Percentiles rank a stretch among this genome's conserved stretches.
These are phyloP conservation scores for Trichoderma semiorbis DNA, from an alignment of 2,329 filamentous ascomycete genomes.

Conservation along the genomic window DNA sequence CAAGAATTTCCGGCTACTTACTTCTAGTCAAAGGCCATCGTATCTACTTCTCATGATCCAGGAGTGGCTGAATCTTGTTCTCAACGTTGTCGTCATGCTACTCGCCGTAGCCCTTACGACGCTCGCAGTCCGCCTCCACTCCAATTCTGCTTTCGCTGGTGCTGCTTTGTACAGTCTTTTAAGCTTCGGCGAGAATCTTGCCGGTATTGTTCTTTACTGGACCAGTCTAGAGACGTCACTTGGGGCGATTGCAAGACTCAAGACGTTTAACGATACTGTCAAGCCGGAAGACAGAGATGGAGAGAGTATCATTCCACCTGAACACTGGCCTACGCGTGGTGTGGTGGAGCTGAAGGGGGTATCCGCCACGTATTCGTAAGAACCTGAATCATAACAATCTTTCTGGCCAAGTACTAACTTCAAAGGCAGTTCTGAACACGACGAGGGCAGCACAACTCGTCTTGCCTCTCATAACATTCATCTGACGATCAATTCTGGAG, in stretches of 20 bases:
- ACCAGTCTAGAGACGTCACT: background rate
- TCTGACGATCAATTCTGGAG: background rate
- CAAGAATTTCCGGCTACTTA: background rate
- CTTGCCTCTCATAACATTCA: background rate
- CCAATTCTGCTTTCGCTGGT: background rate
- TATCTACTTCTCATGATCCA: background rate
- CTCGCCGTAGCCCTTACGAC: background rate
- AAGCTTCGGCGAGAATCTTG: background rate
- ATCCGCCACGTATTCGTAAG: background rate
- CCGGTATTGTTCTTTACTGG: background rate
- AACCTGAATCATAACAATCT: background rate
- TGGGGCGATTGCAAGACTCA: background rate
- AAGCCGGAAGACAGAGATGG: background rate
- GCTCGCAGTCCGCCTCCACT: background rate
- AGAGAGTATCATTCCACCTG: background rate
- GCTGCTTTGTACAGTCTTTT: background rate
- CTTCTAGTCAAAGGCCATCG: background rate
- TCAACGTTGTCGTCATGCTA: background rate
- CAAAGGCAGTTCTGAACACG: background rate
- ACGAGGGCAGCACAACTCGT: background rate
- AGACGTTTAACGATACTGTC: background rate
- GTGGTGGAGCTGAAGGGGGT: background rate
- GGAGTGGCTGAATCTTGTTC: background rate
- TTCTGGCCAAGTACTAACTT: background rate
- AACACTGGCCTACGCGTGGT: background rate